These are phyloP conservation scores for Dalbergia cultrata DNA, from an alignment of 306 rosid genomes.

Conservation along the genomic window DNA sequence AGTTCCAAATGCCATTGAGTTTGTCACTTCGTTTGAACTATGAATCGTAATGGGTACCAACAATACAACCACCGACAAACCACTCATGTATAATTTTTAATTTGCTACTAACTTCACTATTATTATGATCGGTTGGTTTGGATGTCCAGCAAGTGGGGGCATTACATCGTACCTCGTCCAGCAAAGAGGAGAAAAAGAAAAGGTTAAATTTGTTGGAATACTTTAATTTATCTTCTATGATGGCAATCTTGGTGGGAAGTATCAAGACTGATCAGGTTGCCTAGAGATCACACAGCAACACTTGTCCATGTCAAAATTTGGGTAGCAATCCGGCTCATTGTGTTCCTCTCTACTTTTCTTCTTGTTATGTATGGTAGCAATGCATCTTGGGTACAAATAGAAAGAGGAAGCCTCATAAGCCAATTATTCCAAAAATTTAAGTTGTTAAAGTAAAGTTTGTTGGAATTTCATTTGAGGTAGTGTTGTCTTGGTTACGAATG, in stretches of 20 bases:
- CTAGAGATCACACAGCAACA: constrained; percentile 54
- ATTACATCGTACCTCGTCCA: background rate
- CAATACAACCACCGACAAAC: constrained; percentile 41
- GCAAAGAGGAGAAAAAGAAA: background rate
- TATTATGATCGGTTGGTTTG: background rate
- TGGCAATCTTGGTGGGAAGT: constrained; percentile 19
- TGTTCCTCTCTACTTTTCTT: background rate
- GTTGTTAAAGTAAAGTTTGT: too few species aligned
- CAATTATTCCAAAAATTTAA: too few species aligned
- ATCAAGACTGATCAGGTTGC: constrained; percentile 38
- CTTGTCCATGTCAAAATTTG: constrained; percentile 44
- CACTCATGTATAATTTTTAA: constrained; percentile 18
- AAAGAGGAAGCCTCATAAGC: too few species aligned
- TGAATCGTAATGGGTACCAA: constrained; percentile 53
- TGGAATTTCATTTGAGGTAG: too few species aligned
- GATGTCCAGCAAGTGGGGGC: constrained; percentile 34
- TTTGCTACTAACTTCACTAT: background rate
- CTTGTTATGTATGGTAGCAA: background rate
- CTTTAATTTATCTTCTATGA: background rate
- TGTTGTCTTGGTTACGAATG: too few species aligned
- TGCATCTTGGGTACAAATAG: too few species aligned
- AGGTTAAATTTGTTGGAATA: background rate
- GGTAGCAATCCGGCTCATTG: constrained; percentile 14
- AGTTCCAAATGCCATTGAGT: constrained; percentile 11
- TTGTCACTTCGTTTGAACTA: constrained; percentile 45